phyloP scores from a whole-genome alignment of 1,284 basidiomycete species.

The Rhodotorula sp. region DNA sequence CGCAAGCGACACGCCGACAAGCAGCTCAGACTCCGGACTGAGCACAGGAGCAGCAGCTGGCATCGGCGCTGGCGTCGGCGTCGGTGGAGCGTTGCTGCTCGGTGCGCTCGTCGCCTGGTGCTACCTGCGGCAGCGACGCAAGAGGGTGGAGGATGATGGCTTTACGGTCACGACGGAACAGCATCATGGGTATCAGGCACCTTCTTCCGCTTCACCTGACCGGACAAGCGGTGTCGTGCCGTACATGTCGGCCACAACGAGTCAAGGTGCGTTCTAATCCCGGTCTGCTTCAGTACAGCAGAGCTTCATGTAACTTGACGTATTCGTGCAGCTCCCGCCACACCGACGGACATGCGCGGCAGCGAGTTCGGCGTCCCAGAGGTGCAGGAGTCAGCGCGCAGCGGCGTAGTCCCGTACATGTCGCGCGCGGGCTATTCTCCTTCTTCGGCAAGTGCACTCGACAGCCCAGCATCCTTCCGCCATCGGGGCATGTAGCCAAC shows the following conservation, averaged over 20 bases:
- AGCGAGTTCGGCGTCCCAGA: neutral
- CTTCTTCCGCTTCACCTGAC: too few species aligned
- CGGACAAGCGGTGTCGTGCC: neutral
- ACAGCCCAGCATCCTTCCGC: neutral
- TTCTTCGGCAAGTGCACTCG: neutral
- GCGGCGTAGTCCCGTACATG: neutral
- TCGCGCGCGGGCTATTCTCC: neutral
- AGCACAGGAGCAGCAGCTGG: neutral
- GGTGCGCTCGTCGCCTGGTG: neutral
- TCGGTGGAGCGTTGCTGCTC: slow-evolving; percentile 6
- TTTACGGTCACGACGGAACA: neutral
- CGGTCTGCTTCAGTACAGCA: neutral
- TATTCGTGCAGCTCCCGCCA: neutral
- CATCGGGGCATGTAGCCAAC: neutral
- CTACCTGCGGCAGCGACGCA: neutral
- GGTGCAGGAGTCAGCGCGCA: neutral
- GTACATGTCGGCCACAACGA: neutral
- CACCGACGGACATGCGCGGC: neutral
- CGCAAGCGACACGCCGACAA: neutral
- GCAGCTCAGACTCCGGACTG: neutral
- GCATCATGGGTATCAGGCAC: neutral
- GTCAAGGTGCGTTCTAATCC: neutral
- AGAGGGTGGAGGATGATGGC: neutral
- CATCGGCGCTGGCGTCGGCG: slow-evolving; percentile 18
- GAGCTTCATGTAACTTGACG: neutral